Evolutionary conservation across 129 eudicot genomes (phyloP).

Genomic region (Pseudognaphalium luteoalbum): DNA sequence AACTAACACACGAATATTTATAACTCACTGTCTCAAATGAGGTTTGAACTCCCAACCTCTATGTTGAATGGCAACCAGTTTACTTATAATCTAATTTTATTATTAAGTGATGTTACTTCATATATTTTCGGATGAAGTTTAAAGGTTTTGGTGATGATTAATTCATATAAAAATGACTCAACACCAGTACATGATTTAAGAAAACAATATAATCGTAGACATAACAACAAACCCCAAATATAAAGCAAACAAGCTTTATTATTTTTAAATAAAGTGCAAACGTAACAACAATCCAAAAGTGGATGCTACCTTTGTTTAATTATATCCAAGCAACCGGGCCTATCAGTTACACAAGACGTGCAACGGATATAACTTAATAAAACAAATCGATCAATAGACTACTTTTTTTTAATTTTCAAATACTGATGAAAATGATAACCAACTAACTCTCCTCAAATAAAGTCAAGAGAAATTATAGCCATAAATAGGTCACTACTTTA

Average conservation of each 20-base stretch:
- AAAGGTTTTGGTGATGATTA: too few relatives aligned
- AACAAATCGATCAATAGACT: background rate
- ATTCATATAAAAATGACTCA: background rate
- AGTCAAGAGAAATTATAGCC: background rate
- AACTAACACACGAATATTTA: too few relatives aligned
- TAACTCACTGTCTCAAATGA: too few relatives aligned
- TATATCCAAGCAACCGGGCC: background rate
- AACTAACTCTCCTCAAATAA: background rate
- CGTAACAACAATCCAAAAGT: conserved; percentile 17
- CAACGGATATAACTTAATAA: background rate
- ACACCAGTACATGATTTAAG: background rate
- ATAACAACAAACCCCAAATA: conserved; percentile 17
- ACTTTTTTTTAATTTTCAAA: background rate
- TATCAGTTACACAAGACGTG: conserved; percentile 3
- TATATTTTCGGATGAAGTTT: too few relatives aligned
- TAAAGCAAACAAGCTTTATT: conserved; percentile 16
- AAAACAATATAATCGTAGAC: background rate
- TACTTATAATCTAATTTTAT: too few relatives aligned
- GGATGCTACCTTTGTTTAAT: conserved; percentile 2
- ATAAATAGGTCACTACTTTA: background rate
- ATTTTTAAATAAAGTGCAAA: conserved; percentile 1
- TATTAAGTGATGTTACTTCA: too few relatives aligned
- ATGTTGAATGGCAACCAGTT: too few relatives aligned
- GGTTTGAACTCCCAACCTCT: too few relatives aligned
- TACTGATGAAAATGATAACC: background rate